Evolutionary conservation across 2,329 filamentous ascomycete genomes (phyloP).

Genomic region (Venturia pyrina): DNA sequence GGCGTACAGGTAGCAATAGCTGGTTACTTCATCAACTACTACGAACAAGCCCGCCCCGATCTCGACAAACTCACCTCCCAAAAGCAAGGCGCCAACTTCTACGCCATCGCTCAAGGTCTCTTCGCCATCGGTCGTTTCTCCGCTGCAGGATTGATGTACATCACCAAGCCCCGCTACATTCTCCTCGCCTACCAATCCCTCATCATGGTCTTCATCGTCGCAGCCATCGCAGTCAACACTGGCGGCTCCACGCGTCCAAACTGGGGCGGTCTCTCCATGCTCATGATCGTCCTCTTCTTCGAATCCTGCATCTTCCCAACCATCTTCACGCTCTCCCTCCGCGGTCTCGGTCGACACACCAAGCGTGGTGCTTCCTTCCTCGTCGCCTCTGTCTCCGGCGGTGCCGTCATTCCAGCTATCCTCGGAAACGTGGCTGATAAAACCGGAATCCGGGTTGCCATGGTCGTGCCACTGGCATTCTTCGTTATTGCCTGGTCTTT

Average conservation of each 20-base stretch:
- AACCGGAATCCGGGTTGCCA: conserved; percentile 24
- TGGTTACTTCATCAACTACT: conserved; percentile 32
- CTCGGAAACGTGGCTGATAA: conserved; percentile 26
- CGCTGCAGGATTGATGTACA: conserved; percentile 28
- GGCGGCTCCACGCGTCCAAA: conserved; percentile 21
- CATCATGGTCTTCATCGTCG: conserved; percentile 27
- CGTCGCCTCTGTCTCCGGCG: conserved; percentile 27
- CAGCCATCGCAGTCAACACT: conserved; percentile 24
- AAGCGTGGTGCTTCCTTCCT: conserved; percentile 30
- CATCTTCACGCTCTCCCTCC: conserved; percentile 28
- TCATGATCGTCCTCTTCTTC: conserved; percentile 30
- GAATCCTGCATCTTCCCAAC: conserved; percentile 30
- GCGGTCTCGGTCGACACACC: conserved; percentile 29
- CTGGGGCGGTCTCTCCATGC: conserved; percentile 27
- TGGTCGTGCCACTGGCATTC: conserved; percentile 27
- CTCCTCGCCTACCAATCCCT: conserved; percentile 26
- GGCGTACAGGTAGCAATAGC: conserved; percentile 46
- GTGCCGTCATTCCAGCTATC: conserved; percentile 26
- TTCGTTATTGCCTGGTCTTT: conserved; percentile 26
- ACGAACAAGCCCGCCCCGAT: conserved; percentile 24
- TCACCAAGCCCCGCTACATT: conserved; percentile 27
- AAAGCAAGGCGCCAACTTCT: conserved; percentile 27
- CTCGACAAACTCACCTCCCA: conserved; percentile 19
- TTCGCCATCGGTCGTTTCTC: conserved; percentile 28
- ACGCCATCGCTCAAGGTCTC: conserved; percentile 28